Evolutionary conservation across 495 filamentous ascomycete genomes (phyloP).

Genomic region (Neurospora sp.): DNA sequence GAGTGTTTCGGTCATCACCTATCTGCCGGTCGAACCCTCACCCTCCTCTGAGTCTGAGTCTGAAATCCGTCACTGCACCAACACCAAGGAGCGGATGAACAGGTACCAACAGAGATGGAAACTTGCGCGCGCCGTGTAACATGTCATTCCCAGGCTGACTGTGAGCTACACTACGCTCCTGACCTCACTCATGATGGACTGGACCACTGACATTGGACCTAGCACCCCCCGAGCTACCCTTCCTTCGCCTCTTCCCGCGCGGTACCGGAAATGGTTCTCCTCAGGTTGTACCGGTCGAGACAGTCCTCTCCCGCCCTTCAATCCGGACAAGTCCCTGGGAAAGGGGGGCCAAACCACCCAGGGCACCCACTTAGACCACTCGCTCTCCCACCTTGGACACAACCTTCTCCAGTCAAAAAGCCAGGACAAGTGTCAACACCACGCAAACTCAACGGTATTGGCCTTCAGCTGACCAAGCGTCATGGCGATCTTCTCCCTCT

Average conservation of each 20-base stretch:
- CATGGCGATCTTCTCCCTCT: neutral
- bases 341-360: neutral
- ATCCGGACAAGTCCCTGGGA: neutral
- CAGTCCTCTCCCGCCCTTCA: neutral
- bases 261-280: slow-evolving; percentile 9
- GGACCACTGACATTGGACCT: neutral
- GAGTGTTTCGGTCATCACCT: neutral
- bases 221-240: neutral
- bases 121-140: neutral
- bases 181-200: neutral
- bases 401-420: neutral
- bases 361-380: neutral
- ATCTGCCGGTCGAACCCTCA: neutral
- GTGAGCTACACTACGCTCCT: neutral
- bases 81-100: neutral
- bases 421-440: neutral
- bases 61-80: neutral
- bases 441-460: neutral
- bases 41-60: neutral
- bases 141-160: neutral
- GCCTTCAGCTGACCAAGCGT: neutral
- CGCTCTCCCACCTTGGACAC: neutral
- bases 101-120: neutral
- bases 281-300: slow-evolving; percentile 6
- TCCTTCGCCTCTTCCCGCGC: slow-evolving; percentile 20